A percentile compares a stretch with the other conserved stretches of the same genome.
phyloP scores from a whole-genome alignment of 768 basidiomycete genomes.

The Strobilomyces echinocephalus region DNA sequence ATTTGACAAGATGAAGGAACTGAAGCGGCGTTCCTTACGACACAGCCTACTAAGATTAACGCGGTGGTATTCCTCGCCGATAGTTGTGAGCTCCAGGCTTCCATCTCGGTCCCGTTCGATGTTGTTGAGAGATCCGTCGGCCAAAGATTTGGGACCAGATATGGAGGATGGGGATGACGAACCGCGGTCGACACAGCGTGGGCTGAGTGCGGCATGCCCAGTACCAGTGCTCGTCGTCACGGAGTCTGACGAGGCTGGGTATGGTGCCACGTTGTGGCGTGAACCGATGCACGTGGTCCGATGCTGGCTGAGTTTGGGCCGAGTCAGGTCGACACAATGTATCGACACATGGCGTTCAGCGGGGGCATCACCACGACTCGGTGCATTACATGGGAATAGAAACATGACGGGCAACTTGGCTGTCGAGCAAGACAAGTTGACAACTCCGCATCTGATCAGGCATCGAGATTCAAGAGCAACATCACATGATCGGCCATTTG shows the following conservation, averaged over 20 bases:
- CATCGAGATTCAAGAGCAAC: background rate
- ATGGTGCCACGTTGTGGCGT: too few species aligned
- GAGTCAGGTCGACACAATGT: too few species aligned
- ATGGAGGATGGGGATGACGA: background rate
- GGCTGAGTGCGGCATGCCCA: background rate
- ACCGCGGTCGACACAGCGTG: background rate
- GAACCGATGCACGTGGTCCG: too few species aligned
- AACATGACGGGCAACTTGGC: background rate
- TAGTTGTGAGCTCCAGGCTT: background rate
- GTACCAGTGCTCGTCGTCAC: background rate
- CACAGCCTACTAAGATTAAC: background rate
- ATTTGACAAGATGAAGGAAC: background rate
- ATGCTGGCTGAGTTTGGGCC: too few species aligned
- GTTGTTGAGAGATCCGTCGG: background rate
- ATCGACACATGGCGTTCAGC: too few species aligned
- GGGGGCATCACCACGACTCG: too few species aligned
- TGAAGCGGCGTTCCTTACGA: background rate
- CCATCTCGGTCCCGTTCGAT: background rate
- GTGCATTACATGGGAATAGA: background rate
- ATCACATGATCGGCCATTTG: background rate
- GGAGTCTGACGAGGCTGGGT: background rate
- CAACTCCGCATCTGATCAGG: too few species aligned
- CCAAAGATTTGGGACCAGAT: background rate
- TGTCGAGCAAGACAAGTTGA: too few species aligned
- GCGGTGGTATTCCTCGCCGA: background rate